Percentiles rank a stretch among this genome's conserved stretches.
Evolutionary conservation across 768 basidiomycete genomes (phyloP).

Genomic region (Suillus placidus): DNA sequence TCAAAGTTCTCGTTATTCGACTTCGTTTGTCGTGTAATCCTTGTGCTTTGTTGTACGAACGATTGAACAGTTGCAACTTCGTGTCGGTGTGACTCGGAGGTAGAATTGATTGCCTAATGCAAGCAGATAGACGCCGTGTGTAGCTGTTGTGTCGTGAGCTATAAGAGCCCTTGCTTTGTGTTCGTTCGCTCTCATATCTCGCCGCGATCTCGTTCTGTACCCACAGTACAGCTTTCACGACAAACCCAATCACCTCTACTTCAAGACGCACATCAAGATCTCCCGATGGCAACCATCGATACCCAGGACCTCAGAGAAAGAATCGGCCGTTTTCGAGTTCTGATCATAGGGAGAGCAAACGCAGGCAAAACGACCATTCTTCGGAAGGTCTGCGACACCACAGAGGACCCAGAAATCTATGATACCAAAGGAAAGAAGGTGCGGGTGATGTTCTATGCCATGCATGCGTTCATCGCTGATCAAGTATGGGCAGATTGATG

Average conservation of each 20-base stretch:
- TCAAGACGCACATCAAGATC: not conserved
- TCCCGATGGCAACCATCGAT: not conserved
- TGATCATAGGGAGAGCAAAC: not conserved
- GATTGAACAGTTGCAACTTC: too few relatives aligned
- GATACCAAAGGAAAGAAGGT: not conserved
- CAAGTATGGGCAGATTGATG: not conserved
- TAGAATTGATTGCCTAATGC: too few relatives aligned
- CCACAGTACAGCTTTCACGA: not conserved
- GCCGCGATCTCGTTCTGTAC: not conserved
- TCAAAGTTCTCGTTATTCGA: too few relatives aligned
- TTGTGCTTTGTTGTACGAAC: too few relatives aligned
- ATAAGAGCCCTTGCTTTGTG: not conserved
- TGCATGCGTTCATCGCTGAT: not conserved
- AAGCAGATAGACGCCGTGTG: not conserved
- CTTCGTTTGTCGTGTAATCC: too few relatives aligned
- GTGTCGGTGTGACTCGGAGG: too few relatives aligned
- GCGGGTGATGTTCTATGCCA: not conserved
- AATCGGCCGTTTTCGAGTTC: not conserved
- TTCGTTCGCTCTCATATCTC: not conserved
- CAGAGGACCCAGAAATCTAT: not conserved
- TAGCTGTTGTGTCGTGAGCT: not conserved
- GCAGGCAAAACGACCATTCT: not conserved
- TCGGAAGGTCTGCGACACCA: not conserved
- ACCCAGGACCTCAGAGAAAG: not conserved
- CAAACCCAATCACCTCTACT: not conserved